Percentiles rank a stretch among this genome's conserved stretches.
Conservation (phyloP, 2,329 filamentous ascomycete species). For the Epichloe gansuensis region DNA sequence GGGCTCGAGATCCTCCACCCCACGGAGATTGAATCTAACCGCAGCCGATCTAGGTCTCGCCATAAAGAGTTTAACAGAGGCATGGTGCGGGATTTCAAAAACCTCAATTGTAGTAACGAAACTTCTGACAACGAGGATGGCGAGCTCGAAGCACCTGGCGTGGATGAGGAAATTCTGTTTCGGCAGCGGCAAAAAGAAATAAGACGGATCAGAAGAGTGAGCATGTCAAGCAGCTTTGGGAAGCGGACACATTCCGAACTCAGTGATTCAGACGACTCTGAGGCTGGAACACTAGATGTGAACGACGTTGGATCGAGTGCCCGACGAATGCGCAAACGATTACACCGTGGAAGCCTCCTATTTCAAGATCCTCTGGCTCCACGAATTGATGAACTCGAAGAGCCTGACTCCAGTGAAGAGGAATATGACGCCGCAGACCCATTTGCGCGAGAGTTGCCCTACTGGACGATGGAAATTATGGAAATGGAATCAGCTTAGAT, state of each 20-base stretch:
- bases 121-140: constrained; percentile 23
- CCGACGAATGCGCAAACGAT: constrained; percentile 32
- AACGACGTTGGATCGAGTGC: constrained; percentile 34
- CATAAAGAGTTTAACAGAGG: constrained; percentile 26
- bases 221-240: constrained; percentile 39
- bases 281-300: constrained; percentile 25
- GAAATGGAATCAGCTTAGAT: constrained; percentile 29
- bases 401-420: constrained; percentile 36
- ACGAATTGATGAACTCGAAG: constrained; percentile 40
- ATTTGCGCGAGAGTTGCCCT: constrained; percentile 37
- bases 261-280: constrained; percentile 35
- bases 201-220: constrained; percentile 32
- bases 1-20: constrained; percentile 30
- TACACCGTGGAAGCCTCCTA: constrained; percentile 33
- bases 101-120: constrained; percentile 32
- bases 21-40: constrained; percentile 33
- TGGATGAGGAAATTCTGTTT: constrained; percentile 29
- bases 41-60: constrained; percentile 27
- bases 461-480: constrained; percentile 37
- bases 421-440: constrained; percentile 26
- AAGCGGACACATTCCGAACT: constrained; percentile 42
- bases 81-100: constrained; percentile 31
- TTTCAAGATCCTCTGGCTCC: constrained; percentile 37
- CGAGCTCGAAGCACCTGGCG: constrained; percentile 12
- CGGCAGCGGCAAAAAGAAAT: constrained; percentile 28